A percentile compares a stretch with the other conserved stretches of the same genome.
Conservation (phyloP, 352 stramenopile genomes). For the Phytophthora megakarya region DNA sequence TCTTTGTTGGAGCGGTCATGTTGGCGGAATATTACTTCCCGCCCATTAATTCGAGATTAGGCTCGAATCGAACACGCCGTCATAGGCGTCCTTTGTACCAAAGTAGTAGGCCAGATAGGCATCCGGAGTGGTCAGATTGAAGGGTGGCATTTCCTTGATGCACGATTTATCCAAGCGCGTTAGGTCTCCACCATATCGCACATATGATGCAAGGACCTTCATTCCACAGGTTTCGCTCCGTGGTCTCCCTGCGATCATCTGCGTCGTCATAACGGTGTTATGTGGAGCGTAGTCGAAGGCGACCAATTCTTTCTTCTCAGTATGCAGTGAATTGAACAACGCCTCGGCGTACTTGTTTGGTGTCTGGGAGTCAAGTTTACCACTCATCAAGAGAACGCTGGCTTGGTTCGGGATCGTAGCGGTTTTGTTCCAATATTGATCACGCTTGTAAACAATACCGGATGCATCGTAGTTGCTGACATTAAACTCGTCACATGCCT, state of each 20-base stretch:
- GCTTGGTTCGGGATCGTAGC: conserved; percentile 7
- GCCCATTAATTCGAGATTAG: no score
- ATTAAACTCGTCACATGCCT: background rate
- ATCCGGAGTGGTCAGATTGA: conserved; percentile 30
- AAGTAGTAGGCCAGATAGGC: conserved; percentile 19
- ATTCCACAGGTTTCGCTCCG: conserved; percentile 49
- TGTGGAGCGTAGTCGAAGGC: conserved; percentile 53
- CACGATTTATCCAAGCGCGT: conserved; percentile 51
- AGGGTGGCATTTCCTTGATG: conserved; percentile 34
- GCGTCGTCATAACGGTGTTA: conserved; percentile 40
- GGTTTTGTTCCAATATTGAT: conserved; percentile 17
- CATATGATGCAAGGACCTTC: conserved; percentile 49
- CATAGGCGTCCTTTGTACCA: conserved; percentile 43
- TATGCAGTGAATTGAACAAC: background rate
- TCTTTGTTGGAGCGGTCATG: no score
- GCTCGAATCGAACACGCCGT: conserved; percentile 39
- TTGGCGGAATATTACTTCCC: no score
- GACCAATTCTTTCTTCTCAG: conserved; percentile 42
- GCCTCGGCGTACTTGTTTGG: conserved; percentile 8
- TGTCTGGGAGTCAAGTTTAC: conserved; percentile 5
- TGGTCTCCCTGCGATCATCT: conserved; percentile 21
- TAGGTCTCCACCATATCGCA: conserved; percentile 42
- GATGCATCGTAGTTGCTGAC: conserved; percentile 3
- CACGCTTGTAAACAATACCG: conserved; percentile 5
- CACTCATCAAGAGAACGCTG: conserved; percentile 6